These are phyloP conservation scores for Fraxinus angustifolia DNA, from an alignment of 305 asterid genomes.

Conservation along the genomic window DNA sequence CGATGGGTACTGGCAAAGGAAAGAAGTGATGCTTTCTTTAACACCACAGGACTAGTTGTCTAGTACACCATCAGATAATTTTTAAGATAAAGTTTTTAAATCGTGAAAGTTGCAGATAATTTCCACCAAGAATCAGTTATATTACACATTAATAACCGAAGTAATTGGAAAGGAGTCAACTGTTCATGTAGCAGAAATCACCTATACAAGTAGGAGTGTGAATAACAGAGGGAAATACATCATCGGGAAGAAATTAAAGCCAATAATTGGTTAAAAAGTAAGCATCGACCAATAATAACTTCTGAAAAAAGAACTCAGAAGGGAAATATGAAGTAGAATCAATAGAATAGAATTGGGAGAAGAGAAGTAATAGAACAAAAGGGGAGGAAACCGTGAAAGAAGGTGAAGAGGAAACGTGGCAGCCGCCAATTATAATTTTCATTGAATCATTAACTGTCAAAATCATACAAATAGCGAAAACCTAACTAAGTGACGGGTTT, in stretches of 20 bases:
- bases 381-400: too few species aligned
- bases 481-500: too few species aligned
- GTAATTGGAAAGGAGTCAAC: not conserved
- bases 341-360: too few species aligned
- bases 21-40: not conserved
- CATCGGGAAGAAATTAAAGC: not conserved
- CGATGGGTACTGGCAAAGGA: not conserved
- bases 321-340: not conserved
- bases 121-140: not conserved
- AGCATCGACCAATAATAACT: not conserved
- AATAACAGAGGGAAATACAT: not conserved
- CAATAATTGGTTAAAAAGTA: not conserved
- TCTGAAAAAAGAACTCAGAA: not conserved
- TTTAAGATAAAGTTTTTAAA: not conserved
- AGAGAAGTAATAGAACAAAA: too few species aligned
- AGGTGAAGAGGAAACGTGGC: too few species aligned
- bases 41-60: not conserved
- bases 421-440: too few species aligned
- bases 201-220: not conserved
- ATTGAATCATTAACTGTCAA: too few species aligned
- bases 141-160: not conserved
- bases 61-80: not conserved
- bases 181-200: not conserved
- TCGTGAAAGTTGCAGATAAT: not conserved
- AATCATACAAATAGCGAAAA: too few species aligned